Evolutionary conservation across 139 green algal species (phyloP), one percentile per base, ranked within the genome.

Genomic region (Picochlorum costavermella): DNA sequence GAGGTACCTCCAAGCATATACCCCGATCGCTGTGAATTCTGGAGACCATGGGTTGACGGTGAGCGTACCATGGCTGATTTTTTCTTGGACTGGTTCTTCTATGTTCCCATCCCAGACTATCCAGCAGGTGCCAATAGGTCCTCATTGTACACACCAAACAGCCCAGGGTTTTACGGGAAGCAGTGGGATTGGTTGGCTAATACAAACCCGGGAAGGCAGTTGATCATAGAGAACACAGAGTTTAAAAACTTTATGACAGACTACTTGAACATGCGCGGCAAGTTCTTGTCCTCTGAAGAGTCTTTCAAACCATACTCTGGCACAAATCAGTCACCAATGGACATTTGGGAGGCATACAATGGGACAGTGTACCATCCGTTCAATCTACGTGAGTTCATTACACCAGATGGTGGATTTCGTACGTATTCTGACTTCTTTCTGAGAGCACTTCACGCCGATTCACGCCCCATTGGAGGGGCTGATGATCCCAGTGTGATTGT

Each of bases 81-180:
- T 51, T 51, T 51, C 46, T 51, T 51, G 46, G 46, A 51, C 46
- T 51, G 46, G 46, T 51, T 51, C 17, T 51, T n/a, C 46, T 51
- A 51, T 14, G 46, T 51, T 12, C 46, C 46, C 46, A 14, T 51
- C 46, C 46, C 46, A 23, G 46, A 51, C 46, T 51, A 51, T 51
- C 46, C 46, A 51, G 17, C 46, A 51, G 46, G 46, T 51, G 46
- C 46, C 46, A 51, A 51, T 2, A 51, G 46, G 46, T 51, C 46
- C 12, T 51, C 46, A 1, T 9, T 51, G 46, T 51, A 51, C 12
- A 51, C 46, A 51, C 46, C 46, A 0, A 51, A 26, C 17, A 51
- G 46, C 46, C 46, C 46, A n/a, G 46, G 46, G 12, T 51, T 51
- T 51, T 51, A 51, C 5, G 46, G 46, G 5, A 51, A 51, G 46